Evolutionary conservation across 805 yeast species (phyloP), one percentile per base, ranked within the genome.

Genomic region (Clavispora asparagi): DNA sequence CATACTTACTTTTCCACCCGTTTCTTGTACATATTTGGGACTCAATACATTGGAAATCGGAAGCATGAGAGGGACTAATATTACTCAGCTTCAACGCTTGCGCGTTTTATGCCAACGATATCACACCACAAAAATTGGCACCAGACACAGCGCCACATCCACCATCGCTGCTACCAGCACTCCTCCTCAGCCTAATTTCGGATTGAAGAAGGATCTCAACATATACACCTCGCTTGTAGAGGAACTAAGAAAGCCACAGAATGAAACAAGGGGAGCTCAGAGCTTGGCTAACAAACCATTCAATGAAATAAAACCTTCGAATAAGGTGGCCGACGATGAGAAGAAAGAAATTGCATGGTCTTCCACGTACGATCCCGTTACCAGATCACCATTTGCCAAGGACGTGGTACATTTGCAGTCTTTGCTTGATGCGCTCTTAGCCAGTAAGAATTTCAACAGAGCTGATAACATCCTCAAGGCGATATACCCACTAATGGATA

Each of bases 391-490:
- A 0, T 69, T 61, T 60, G 74, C 85, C 6, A 78, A 76, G 58
- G 84, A 81, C 51, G 76, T 79, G n/a, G 70, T 74, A 44, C 84
- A 84, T 55, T 70, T 85, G 16, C 89, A 91, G 82, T 78, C 91
- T 3, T 65, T 89, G 31, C 71, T 88, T 36, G 96, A 89, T 55
- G 92, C 94, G 0, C 83, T 91, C 53, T 59, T 89, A 29, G 78
- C 81, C 39, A 77, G 85, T 30, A 75, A 76, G 44, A 85, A 86
- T 58, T 78, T 75, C 54, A 77, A 74, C 19, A 73, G 96, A 57
- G 95, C 96, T 0, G 81, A 79, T 52, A 68, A 82, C 23, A 81
- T 88, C 17, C 64, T 89, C 36, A 70, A 73, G 44, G 82, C 90
- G 3, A 70, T 88, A 40, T 74, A 81, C 42, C 78, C 79, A 17